Conservation (phyloP, 1,284 basidiomycete species). For the Takashimella koratensis region DNA sequence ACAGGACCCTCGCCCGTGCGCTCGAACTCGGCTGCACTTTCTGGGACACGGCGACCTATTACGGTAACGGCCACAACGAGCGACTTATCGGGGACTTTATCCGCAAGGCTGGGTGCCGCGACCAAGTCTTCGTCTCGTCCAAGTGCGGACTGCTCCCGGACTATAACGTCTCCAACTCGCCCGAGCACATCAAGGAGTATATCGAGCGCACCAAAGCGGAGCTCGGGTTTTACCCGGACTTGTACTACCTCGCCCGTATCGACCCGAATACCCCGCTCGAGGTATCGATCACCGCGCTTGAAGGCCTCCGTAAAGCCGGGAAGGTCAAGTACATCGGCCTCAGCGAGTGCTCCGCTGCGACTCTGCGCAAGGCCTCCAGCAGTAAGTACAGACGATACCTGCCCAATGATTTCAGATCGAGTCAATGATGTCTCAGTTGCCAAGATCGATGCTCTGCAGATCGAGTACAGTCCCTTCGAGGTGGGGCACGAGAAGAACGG, state of each 20-base stretch:
- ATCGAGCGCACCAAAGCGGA: conserved; percentile 28
- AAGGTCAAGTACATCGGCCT: conserved; percentile 62
- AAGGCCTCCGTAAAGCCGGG: conserved; percentile 52
- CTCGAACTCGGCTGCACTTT: conserved; percentile 26
- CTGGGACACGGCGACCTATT: conserved; percentile 25
- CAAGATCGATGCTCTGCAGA: conserved; percentile 40
- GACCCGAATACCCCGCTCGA: conserved; percentile 18
- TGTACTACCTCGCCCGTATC: conserved; percentile 41
- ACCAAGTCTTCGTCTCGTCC: conserved; percentile 38
- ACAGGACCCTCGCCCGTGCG: conserved; percentile 17
- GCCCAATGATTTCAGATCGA: too few species aligned
- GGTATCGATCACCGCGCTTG: conserved; percentile 26
- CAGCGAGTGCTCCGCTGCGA: conserved; percentile 57
- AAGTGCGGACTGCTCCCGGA: too few species aligned
- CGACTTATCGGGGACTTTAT: conserved; percentile 34
- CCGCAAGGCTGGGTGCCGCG: conserved; percentile 19
- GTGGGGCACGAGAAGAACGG: conserved; percentile 40
- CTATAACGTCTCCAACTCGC: conserved; percentile 6
- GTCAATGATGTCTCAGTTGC: conserved; percentile 11
- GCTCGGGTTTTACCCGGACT: conserved; percentile 32
- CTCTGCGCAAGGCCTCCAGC: conserved; percentile 57
- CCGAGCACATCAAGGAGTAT: conserved; percentile 28
- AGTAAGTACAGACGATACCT: conserved; percentile 10
- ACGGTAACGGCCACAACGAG: conserved; percentile 35
- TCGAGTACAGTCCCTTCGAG: conserved; percentile 45